A percentile compares a stretch with the other conserved stretches of the same genome.
Conservation (phyloP, 768 basidiomycete species). For the Hypsizygus marmoreus region DNA sequence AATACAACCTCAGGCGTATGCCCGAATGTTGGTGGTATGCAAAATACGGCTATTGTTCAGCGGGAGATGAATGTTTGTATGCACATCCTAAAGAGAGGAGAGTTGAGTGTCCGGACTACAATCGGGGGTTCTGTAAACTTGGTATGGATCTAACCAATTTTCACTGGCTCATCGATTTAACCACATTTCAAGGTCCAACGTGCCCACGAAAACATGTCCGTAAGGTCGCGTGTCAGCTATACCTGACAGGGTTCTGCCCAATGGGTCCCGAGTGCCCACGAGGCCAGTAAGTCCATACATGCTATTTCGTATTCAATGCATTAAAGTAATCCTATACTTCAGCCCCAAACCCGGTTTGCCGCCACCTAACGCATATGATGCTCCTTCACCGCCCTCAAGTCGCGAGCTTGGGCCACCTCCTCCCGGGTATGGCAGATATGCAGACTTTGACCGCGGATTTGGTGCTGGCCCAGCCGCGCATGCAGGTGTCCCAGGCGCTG, state of each 20-base stretch:
- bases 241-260: slow-evolving; percentile 92
- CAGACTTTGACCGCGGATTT: slow-evolving; percentile 65
- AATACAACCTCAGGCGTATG: slow-evolving; percentile 97
- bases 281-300: slow-evolving; percentile 72
- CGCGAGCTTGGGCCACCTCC: slow-evolving; percentile 89
- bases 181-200: slow-evolving; percentile 58
- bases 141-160: slow-evolving; percentile 51
- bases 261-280: slow-evolving; percentile 83
- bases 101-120: slow-evolving; percentile 94
- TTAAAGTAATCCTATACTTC: slow-evolving; percentile 9
- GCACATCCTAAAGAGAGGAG: slow-evolving; percentile 91
- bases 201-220: slow-evolving; percentile 94
- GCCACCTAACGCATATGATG: slow-evolving; percentile 43
- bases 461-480: slow-evolving; percentile 34
- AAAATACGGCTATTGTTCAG: slow-evolving; percentile 96
- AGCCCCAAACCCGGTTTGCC: slow-evolving; percentile 65
- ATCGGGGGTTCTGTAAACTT: slow-evolving; percentile 91
- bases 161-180: slow-evolving; percentile 6
- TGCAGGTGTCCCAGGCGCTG: slow-evolving; percentile 24
- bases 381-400: slow-evolving; percentile 72
- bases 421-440: slow-evolving; percentile 86
- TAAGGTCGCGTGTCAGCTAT: slow-evolving; percentile 86
- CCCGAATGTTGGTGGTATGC: slow-evolving; percentile 99
- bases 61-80: slow-evolving; percentile 97
- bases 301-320: slow-evolving; percentile 9